Base-by-base conservation (phyloP, 2,329 filamentous ascomycete species). In the Furcasterigmium sp. region DNA sequence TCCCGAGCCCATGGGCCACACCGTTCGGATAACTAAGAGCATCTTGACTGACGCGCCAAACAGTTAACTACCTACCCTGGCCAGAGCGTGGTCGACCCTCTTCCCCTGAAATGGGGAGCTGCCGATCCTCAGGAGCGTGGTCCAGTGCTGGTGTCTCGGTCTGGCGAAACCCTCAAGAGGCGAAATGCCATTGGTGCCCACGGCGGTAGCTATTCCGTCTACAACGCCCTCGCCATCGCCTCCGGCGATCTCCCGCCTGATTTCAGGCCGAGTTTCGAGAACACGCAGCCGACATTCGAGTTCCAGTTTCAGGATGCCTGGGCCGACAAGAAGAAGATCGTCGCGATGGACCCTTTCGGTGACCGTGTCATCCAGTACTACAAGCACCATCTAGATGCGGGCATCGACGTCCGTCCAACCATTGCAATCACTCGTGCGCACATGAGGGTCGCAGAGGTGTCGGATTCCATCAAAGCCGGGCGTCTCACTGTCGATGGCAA, bases 161-260 rank as follows among this genome's bases (percentile, higher is more conserved):
- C 26, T 37, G 43, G 43, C 3, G 45, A 51, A 26, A 52, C 51
- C 10, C 37, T 55, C 13, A 49, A 51, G 29, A 46, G 46, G 21
- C 47, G 53, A 14, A 55, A 55, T 34, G 53, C 53, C 17, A 55
- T 55, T 20, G 53, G 53, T 17, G 53, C 53, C 23, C 51, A 51
- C 38, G 49, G 49, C 9, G 49, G 49, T 26, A 51, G 49, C 36
- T 51, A 51, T 37, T 29, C 19, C 37, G 36, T 51, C 39, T 51
- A 51, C 47, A 51, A 51, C 28, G 49, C 49, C 11, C 41, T 51
- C 4, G 49, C 49, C 34, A 50, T 50, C 28, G 49, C 49, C 20
- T 37, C 45, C 6, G 49, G 49, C 26, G 47, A 51, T 21, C 43
- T 51, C 10, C 42, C 39, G 5, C 32, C 40, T 5, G 40, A 43